These are phyloP conservation scores for Cruciata laevipes DNA, from an alignment of 257 asterid genomes.

Conservation along the genomic window DNA sequence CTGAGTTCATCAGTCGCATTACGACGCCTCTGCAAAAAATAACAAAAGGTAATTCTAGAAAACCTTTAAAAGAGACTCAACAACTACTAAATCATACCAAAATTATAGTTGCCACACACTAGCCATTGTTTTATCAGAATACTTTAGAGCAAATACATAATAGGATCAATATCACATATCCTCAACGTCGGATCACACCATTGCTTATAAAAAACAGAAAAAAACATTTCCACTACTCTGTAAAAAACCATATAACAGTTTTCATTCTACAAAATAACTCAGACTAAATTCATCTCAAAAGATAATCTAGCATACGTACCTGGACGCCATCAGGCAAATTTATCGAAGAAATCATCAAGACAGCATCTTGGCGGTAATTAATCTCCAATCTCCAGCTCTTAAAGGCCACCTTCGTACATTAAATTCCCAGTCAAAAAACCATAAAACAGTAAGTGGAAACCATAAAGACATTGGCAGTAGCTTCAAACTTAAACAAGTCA, in stretches of 20 bases:
- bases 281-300: not conserved
- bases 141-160: not conserved
- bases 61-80: not conserved
- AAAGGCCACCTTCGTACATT: slow-evolving; percentile 59
- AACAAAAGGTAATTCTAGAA: not conserved
- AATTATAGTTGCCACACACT: not conserved
- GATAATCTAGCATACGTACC: slow-evolving; percentile 32
- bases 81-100: not conserved
- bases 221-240: not conserved
- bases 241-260: not conserved
- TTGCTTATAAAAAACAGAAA: not conserved
- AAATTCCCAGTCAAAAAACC: slow-evolving; percentile 3
- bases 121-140: not conserved
- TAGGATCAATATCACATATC: not conserved
- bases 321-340: slow-evolving; percentile 94
- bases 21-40: slow-evolving; percentile 71
- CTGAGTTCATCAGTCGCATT: slow-evolving; percentile 92
- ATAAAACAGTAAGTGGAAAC: not conserved
- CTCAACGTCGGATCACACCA: not conserved
- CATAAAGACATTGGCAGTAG: not conserved
- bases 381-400: slow-evolving; percentile 96
- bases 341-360: slow-evolving; percentile 93
- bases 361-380: slow-evolving; percentile 86
- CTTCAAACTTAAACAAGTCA: not conserved
- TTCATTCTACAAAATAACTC: not conserved